Evolutionary conservation across 257 asterid species (phyloP).

Genomic region (Verbena officinalis): DNA sequence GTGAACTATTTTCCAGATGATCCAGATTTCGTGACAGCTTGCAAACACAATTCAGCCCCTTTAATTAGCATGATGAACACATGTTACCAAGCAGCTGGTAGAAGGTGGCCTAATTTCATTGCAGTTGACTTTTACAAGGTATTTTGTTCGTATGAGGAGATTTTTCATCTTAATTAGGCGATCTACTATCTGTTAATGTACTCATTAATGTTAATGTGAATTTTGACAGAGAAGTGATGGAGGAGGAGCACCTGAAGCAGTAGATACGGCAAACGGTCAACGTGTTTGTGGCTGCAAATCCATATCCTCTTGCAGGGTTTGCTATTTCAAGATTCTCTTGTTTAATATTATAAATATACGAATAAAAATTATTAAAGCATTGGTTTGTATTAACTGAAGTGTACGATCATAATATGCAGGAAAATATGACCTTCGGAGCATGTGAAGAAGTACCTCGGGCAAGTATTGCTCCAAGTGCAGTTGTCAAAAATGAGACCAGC

Average conservation of each 20-base stretch:
- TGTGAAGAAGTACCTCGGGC: constrained; percentile 67
- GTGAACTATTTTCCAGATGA: constrained; percentile 81
- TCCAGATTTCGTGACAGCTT: constrained; percentile 75
- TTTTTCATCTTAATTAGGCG: neutral
- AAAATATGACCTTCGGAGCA: constrained; percentile 60
- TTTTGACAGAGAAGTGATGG: constrained; percentile 93
- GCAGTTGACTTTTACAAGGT: constrained; percentile 95
- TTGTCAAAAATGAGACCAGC: constrained; percentile 39
- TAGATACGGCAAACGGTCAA: constrained; percentile 81
- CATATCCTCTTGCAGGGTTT: constrained; percentile 74
- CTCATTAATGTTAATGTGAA: neutral
- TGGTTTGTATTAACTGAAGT: neutral
- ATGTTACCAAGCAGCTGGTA: constrained; percentile 71
- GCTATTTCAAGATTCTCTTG: neutral
- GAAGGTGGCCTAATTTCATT: constrained; percentile 89
- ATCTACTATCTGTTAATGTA: neutral
- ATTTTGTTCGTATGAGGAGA: neutral
- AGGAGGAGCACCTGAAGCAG: constrained; percentile 89
- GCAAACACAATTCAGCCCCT: constrained; percentile 86
- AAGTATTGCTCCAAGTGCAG: constrained; percentile 36
- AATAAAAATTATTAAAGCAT: neutral
- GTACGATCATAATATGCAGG: constrained; percentile 43
- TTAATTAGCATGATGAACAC: constrained; percentile 73
- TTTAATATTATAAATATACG: neutral
- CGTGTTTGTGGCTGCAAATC: constrained; percentile 78